A percentile compares a stretch with the other conserved stretches of the same genome.
phyloP scores from a whole-genome alignment of 148 eudicot genomes.

The Chenopodium album region DNA sequence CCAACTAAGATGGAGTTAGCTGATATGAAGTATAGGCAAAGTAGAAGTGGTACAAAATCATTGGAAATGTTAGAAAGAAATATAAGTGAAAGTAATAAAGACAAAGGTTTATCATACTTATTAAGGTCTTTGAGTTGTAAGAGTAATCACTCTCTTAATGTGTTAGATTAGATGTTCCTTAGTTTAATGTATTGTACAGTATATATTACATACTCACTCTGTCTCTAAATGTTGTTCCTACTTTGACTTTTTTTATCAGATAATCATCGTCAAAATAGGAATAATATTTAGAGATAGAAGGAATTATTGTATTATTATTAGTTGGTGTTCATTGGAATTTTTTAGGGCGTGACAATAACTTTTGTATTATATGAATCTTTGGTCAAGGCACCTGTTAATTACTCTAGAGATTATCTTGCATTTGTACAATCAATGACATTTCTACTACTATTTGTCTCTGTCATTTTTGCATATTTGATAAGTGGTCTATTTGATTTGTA shows the following conservation, averaged over 20 bases:
- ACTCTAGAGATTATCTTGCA: not conserved
- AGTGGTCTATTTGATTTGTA: too few species aligned
- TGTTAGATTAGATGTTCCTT: constrained; percentile 16
- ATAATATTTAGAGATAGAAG: too few species aligned
- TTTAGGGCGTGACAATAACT: not conserved
- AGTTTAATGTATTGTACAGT: not conserved
- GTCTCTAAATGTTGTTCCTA: too few species aligned
- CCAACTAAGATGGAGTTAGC: constrained; percentile 18
- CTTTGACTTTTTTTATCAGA: too few species aligned
- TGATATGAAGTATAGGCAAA: constrained; percentile 34
- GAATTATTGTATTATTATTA: too few species aligned
- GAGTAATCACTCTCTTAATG: constrained; percentile 2
- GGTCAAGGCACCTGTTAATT: not conserved
- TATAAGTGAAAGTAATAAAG: constrained; percentile 12
- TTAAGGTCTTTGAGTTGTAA: constrained; percentile 33
- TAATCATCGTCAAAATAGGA: too few species aligned
- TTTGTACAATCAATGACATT: not conserved
- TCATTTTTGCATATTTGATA: too few species aligned
- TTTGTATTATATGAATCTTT: not conserved
- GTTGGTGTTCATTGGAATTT: not conserved
- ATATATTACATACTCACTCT: too few species aligned
- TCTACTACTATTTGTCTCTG: not conserved
- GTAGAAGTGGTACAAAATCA: constrained; percentile 15
- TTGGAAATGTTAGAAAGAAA: constrained; percentile 21
- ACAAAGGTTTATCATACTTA: constrained; percentile 20